Evolutionary conservation across 179 eudicot species (phyloP), one percentile per base, ranked within the genome.

Genomic region (Silene vulgaris): DNA sequence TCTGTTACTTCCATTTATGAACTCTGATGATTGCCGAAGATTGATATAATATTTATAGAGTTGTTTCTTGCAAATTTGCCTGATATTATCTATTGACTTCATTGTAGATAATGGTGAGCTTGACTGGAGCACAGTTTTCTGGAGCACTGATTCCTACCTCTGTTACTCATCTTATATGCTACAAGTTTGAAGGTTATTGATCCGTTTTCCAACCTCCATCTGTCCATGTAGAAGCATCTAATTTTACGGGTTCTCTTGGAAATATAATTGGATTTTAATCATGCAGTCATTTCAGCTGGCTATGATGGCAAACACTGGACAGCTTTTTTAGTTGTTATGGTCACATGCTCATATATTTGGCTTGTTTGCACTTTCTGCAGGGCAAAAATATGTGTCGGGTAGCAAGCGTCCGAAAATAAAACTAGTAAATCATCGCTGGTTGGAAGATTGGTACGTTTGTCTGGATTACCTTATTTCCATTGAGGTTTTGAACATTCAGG

Each of bases 141-240:
- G 92, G 90, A 88, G 87, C 94, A 29, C 80, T 94, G 87, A 83
- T 80, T 50, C 95, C 92, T 48, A 82, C 76, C 80, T 85, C 75
- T 80, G 94, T 87, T 69, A 94, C 98, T 79, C 98, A 94, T 87
- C 94, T 94, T 50, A 77, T 94, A 80, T 94, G 98, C 88, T 90
- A 90, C 84, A 94, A 92, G 82, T 89, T 85, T 88, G 98, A 94
- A 84, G 98, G 98, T 92, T 59, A 12, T 78, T 59, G 35, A 20
- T 57, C 35, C 19, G 29, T 23, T 73, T 5, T 48, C 28, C 3
- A 29, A 20, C 5, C 30, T 66, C 29, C 28, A 5, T 35, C 40
- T 35, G 40, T 35, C 40, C 40, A 35, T 0, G 40, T 35, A 35
- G 40, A 35, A 35, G 40, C 40, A 35, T 35, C 40, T 3, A 35